These are phyloP conservation scores for Helminthosporium solani DNA, from an alignment of 2,329 filamentous ascomycete genomes.

Conservation along the genomic window DNA sequence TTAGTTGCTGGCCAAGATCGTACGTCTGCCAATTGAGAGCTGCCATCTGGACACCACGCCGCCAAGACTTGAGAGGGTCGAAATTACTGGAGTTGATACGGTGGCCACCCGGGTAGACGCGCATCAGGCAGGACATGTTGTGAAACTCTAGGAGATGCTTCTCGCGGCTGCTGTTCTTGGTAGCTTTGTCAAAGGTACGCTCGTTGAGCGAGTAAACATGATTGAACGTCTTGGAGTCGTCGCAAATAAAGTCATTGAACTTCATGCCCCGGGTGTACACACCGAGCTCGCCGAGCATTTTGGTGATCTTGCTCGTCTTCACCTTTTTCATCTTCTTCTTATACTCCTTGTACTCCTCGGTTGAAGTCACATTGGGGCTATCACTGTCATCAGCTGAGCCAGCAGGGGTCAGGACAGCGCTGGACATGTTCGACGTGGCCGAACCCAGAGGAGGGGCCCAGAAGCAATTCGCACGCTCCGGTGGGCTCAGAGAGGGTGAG, in stretches of 20 bases:
- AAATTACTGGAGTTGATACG: constrained; percentile 90
- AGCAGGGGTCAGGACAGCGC: constrained; percentile 57
- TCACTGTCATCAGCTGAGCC: constrained; percentile 80
- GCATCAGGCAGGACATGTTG: constrained; percentile 83
- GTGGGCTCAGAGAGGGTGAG: constrained; percentile 54
- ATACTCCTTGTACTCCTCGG: constrained; percentile 53
- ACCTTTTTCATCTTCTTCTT: constrained; percentile 62
- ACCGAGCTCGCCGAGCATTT: constrained; percentile 78
- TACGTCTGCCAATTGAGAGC: constrained; percentile 99
- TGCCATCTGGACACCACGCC: constrained; percentile 94
- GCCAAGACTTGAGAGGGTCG: constrained; percentile 90
- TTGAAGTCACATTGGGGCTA: constrained; percentile 56
- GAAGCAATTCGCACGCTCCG: constrained; percentile 49
- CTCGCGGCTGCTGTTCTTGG: constrained; percentile 69
- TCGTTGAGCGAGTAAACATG: constrained; percentile 97
- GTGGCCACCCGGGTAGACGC: constrained; percentile 84
- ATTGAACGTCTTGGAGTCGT: constrained; percentile 83
- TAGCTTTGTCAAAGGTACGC: constrained; percentile 79
- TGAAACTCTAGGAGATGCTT: constrained; percentile 82
- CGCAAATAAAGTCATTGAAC: constrained; percentile 74
- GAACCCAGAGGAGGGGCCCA: constrained; percentile 55
- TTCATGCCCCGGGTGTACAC: constrained; percentile 79
- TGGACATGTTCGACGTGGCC: constrained; percentile 55
- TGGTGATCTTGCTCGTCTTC: constrained; percentile 79
- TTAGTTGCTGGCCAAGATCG: constrained; percentile 92